Base-by-base conservation (phyloP, 2,329 filamentous ascomycete species). In the Immersiporthe knoxdaviesiana region DNA sequence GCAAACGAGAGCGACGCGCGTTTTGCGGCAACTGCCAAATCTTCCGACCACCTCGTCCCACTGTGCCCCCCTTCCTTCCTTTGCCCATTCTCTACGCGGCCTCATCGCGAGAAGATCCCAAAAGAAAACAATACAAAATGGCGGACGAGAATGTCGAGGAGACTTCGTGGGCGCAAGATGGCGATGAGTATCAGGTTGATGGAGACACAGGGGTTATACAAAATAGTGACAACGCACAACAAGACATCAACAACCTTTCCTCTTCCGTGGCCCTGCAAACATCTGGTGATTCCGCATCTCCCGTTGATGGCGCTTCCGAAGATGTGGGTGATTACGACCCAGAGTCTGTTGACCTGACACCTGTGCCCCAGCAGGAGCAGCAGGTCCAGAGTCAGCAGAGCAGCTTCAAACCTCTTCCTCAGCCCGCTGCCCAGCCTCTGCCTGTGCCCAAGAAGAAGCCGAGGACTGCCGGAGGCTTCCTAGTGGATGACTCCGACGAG, bases 401-500 rank as follows among this genome's bases (percentile, higher is more conserved):
- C 56, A 65, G 67, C 54, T 61, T 58, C 64, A 56, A 54, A 37
- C 78, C 76, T 56, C 77, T 76, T 68, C 77, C 77, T 72, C 81
- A 79, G 72, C 81, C 78, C 68, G 50, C 65, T 63, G 61, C 70
- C 54, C 62, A 68, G 58, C 47, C 62, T 41, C 58, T 61, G 61
- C 58, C 65, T 54, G 79, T 73, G 70, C 78, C 76, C 74, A 85
- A 81, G 76, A 85, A 81, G 76, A 91, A 90, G 78, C 88, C 85
- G 44, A 88, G 87, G 78, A 87, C 84, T 71, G 84, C 85, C 32
- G 87, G 86, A 56, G 87, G 87, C 59, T 89, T 89, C 78, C 79
- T 89, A 76, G 82, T 88, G 74, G 86, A 84, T 76, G 87, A 85
- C 66, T 88, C 86, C 39, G 87, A 89, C 72, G 87, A 88, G 74